Percentiles rank a stretch among this genome's conserved stretches.
Conservation (phyloP, 208 protist genomes). For the Balamuthia mandrillaris region DNA sequence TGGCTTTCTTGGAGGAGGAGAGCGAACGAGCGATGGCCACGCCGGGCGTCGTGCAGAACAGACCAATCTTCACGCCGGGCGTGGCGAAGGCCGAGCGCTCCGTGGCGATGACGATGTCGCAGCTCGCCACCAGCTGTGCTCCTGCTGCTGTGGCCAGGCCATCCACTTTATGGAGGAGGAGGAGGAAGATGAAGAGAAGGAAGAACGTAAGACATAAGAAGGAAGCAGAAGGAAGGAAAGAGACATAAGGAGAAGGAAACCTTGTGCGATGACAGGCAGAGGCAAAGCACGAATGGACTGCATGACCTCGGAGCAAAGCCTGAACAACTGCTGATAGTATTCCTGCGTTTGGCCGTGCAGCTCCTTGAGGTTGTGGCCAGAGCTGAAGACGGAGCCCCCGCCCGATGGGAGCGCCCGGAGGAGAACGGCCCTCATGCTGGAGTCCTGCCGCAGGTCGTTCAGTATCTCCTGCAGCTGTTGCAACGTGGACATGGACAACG, state of each 20-base stretch:
- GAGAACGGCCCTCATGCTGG: neutral
- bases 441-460: neutral
- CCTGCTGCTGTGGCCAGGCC: slow-evolving; percentile 25
- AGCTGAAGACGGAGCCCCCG: slow-evolving; percentile 12
- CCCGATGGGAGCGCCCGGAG: neutral
- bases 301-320: slow-evolving; percentile 8
- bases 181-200: no score
- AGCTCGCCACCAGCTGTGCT: neutral
- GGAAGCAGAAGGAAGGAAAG: no score
- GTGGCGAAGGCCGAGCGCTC: slow-evolving; percentile 21
- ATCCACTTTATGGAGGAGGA: no score
- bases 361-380: slow-evolving; percentile 37
- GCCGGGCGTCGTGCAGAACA: slow-evolving; percentile 29
- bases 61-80: slow-evolving; percentile 30
- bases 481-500: neutral
- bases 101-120: slow-evolving; percentile 7
- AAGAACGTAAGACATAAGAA: no score
- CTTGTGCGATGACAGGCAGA: slow-evolving; percentile 26
- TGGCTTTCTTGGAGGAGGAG: slow-evolving; percentile 19
- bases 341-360: neutral
- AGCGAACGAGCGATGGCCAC: neutral
- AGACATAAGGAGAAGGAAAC: no score
- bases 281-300: neutral
- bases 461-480: neutral
- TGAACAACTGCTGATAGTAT: neutral